Evolutionary conservation across 805 yeast species (phyloP).

Genomic region (Saccharomycopsis malanga): DNA sequence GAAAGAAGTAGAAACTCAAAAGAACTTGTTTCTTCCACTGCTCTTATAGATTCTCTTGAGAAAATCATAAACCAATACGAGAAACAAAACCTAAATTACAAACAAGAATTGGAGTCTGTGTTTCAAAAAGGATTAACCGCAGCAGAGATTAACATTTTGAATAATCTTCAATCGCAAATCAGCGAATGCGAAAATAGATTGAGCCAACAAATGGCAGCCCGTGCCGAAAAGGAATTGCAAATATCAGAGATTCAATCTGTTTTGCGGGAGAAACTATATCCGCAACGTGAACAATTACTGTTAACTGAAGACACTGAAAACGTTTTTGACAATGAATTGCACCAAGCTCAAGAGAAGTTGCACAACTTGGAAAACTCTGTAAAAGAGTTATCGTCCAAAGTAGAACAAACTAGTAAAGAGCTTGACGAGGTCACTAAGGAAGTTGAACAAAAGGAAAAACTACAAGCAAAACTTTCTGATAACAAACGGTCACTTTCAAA

Average conservation of each 20-base stretch:
- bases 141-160: constrained; percentile 41
- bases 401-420: constrained; percentile 27
- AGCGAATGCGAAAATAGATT: constrained; percentile 35
- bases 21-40: constrained; percentile 32
- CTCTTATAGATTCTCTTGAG: constrained; percentile 32
- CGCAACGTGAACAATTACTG: constrained; percentile 39
- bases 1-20: constrained; percentile 39
- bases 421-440: constrained; percentile 29
- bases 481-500: constrained; percentile 22
- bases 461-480: constrained; percentile 18
- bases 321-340: constrained; percentile 22
- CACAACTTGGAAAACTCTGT: constrained; percentile 23
- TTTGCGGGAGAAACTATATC: constrained; percentile 48
- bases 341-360: constrained; percentile 23
- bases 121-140: constrained; percentile 47
- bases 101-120: constrained; percentile 43
- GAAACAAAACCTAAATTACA: constrained; percentile 37
- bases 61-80: constrained; percentile 30
- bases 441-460: constrained; percentile 27
- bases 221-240: constrained; percentile 41
- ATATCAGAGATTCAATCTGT: constrained; percentile 46
- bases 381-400: constrained; percentile 28
- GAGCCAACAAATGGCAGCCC: constrained; percentile 32
- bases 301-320: constrained; percentile 21
- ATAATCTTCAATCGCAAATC: constrained; percentile 31